Base-by-base conservation (phyloP, 2,329 filamentous ascomycete genomes). In the Ophiobolus disseminans region DNA sequence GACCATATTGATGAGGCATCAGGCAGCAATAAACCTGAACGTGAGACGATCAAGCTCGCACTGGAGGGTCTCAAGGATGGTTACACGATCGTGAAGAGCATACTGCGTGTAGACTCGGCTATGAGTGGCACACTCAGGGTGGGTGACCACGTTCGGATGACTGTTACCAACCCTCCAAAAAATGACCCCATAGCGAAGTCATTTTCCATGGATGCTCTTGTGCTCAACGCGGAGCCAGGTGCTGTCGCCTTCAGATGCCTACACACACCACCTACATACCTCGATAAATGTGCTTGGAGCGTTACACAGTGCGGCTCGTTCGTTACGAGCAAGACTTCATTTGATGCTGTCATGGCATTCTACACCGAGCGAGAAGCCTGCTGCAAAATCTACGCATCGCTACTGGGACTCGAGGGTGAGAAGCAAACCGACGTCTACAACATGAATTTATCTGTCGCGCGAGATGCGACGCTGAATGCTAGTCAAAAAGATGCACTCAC, bases 221-320 rank as follows among this genome's bases (percentile, higher is more conserved):
- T 78, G 0, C 43, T 64, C 2, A 61, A 59, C 20, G 61, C 68
- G 3, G 57, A 68, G 16, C 57, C 48, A 9, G 73, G 74, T 0
- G 47, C 53, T 16, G 68, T 60, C 7, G 65, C 54, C 4, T 73
- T 76, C 45, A 63, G 63, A 40, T 78, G 74, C 39, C 59, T 77
- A 4, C 74, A 77, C 45, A 68, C 66, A 0, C 65, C 72, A 5
- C 76, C 76, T 0, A 16, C 60, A 0, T 78, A 71, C 42, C 57
- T 72, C n/a, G 53, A 60, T 19, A 37, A 67, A 0, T 76, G 69
- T 20, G 72, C 69, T 0, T 78, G 75, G 76, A 56, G 48, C 3
- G 37, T 78, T 4, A 53, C 66, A 13, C 50, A 71, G 32, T 78
- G 72, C 40, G 75, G 76, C 0, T 73, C 74, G 0, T 78, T 76